Percentiles rank a stretch among this genome's conserved stretches.
These are phyloP conservation scores for Tylopilus sp. DNA, from an alignment of 1,284 basidiomycete genomes.

Conservation along the genomic window DNA sequence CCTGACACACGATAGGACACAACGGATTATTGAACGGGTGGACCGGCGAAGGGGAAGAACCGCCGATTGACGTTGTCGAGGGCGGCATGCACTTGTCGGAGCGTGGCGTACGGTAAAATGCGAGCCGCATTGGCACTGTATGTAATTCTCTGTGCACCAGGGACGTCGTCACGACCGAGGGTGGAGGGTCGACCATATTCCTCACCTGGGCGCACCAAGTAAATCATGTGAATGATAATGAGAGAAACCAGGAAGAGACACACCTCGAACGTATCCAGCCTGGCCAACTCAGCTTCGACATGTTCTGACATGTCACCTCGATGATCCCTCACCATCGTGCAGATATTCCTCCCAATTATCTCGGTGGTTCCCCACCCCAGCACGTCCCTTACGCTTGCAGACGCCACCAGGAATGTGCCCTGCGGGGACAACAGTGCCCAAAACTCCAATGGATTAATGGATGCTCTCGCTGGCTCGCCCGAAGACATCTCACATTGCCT, in stretches of 20 bases:
- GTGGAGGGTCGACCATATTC: conserved; percentile 14
- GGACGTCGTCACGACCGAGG: conserved; percentile 22
- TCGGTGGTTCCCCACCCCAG: conserved; percentile 68
- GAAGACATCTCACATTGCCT: conserved; percentile 4
- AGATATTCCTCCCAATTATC: conserved; percentile 61
- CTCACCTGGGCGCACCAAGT: conserved; percentile 5
- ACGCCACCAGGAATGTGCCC: conserved; percentile 52
- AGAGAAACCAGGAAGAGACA: conserved; percentile 4
- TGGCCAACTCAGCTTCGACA: conserved; percentile 25
- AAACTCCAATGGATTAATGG: conserved; percentile 39
- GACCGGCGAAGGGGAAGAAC: conserved; percentile 3
- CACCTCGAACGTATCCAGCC: conserved; percentile 18
- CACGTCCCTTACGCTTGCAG: conserved; percentile 47
- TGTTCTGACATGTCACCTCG: conserved; percentile 10
- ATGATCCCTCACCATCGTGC: conserved; percentile 43
- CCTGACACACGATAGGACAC: conserved; percentile 33
- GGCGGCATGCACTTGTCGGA: conserved; percentile 2
- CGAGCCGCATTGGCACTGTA: conserved; percentile 25
- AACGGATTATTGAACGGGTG: conserved; percentile 19
- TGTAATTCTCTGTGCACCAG: conserved; percentile 23
- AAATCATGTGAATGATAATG: background rate
- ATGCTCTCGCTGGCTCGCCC: background rate
- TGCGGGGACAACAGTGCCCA: conserved; percentile 54
- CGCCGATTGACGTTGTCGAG: background rate
- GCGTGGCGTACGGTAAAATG: conserved; percentile 25